Percentiles rank a stretch among this genome's conserved stretches.
These are phyloP conservation scores for Globisporangium acanthophoron DNA, from an alignment of 352 stramenopile species.

Conservation along the genomic window DNA sequence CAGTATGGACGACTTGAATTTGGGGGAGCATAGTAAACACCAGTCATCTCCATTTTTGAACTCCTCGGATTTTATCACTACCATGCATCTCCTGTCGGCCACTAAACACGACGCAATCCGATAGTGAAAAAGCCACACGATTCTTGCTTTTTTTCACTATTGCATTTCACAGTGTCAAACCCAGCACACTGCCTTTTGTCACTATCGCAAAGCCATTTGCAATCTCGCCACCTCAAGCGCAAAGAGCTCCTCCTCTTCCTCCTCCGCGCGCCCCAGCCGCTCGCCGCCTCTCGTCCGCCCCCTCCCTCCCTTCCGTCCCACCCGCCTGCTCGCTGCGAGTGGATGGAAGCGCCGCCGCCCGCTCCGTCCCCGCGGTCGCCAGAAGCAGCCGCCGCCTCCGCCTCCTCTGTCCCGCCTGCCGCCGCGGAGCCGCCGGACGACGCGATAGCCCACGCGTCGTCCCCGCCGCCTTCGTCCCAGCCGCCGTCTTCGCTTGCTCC, in stretches of 20 bases:
- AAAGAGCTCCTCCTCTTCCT: background rate
- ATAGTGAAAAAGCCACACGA: no score
- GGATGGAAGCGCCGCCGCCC: conserved; percentile 2
- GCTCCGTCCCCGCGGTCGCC: conserved; percentile 1
- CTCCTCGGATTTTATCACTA: no score
- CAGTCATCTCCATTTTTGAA: background rate
- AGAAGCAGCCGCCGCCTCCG: background rate
- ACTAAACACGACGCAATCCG: no score
- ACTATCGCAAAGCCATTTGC: background rate
- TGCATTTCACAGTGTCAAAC: no score
- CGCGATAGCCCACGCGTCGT: background rate
- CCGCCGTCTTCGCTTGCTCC: background rate
- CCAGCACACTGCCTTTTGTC: background rate
- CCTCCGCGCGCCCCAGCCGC: no score
- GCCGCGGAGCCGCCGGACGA: background rate
- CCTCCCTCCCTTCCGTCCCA: background rate
- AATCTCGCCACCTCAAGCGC: background rate
- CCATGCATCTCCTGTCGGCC: no score
- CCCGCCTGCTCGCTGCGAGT: background rate
- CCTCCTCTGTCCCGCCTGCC: background rate
- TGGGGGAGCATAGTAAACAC: background rate
- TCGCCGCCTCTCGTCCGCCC: no score
- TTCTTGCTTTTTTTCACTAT: no score
- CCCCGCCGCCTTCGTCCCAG: background rate
- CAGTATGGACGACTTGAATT: background rate